Base-by-base conservation (phyloP, 2,329 filamentous ascomycete genomes). In the Diaporthe amygdali region DNA sequence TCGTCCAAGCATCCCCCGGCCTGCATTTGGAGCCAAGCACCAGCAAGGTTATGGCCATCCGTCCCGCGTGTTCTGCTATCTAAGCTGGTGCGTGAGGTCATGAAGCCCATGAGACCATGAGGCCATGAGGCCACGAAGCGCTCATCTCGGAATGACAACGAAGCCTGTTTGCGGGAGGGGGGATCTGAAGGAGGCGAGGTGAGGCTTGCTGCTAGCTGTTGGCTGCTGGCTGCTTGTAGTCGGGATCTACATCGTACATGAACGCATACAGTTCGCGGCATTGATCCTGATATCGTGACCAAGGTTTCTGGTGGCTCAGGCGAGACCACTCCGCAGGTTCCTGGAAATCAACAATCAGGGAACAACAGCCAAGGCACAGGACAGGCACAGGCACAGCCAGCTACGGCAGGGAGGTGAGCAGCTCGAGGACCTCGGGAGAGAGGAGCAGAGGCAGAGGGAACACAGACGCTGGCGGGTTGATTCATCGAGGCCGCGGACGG, bases 401-500 rank as follows among this genome's bases (percentile, higher is more conserved):
- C 41, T 37, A 37, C 30, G 41, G 22, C 25, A 49, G 34, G 44
- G 30, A 32, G 14, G 20, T 25, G 37, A 41, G 8, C 12, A 39
- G 54, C 20, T 46, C 20, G 41, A 66, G 32, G n/a, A 22, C 20
- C 30, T 22, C n/a, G 34, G 59, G 17, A 69, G 17, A 69, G 17
- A 39, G 32, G 15, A 64, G 22, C 17, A n/a, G 15, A 20, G 25
- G 8, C n/a, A 25, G 15, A 22, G 25, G 63, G 37, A 55, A 46
- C 56, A 66, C 68, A 64, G 68, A 52, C 56, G 56, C 59, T 55
- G 59, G 59, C 41, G 47, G 27, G 39, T 64, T 64, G 59, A 49
- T 66, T 55, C 59, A 46, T 70, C 59, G 49, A 70, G 39, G 59
- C 49, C 52, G 68, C 61, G 47, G 68, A 66, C 59, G 59, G 59